Base-by-base conservation (phyloP, 1,284 basidiomycete genomes). In the Grifola frondosa region DNA sequence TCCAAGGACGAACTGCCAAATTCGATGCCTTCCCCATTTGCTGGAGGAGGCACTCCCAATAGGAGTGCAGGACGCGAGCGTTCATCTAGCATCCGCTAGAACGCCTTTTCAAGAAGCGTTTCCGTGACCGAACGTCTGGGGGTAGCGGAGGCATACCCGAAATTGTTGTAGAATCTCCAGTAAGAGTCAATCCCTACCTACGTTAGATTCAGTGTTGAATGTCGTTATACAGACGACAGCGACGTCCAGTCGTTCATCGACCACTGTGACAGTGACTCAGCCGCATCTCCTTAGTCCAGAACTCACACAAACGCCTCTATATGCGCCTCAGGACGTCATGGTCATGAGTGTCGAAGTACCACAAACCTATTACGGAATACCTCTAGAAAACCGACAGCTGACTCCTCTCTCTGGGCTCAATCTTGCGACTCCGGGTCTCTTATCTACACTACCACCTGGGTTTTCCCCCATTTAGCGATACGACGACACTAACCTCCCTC, bases 261-360 rank as follows among this genome's bases (percentile, higher is more conserved):
- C 44, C 3, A 45, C 40, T 22, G 39, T 44, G 1, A 39, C 44
- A 6, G 32, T 41, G 19, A 48, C 49, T 4, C 48, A 56, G 11
- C 49, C 53, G 15, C 50, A 50, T 28, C 32, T 58, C 11, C 41
- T 58, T 15, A 56, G 56, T 19, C 56, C 56, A 1, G 56, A 58
- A 26, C 30, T 37, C 11, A 40, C 40, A 6, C 40, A 42, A 13
- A 24, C 40, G 6, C 44, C 54, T 4, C 21, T 54, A n/a, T 38
- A 48, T 13, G 36, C 38, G 12, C 43, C 44, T 17, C 45, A 53
- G 16, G 39, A 53, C 22, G 26, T 52, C 13, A 37, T 45, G n/a
- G 44, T 50, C 21, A 54, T 54, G 46, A 43, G 44, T 5, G 45
- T 42, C 13, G 51, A 46, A 21, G 53, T 49, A 28, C 40, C 51